Conservation (phyloP, 257 asterid genomes). For the Capsicum rhomboideum region DNA sequence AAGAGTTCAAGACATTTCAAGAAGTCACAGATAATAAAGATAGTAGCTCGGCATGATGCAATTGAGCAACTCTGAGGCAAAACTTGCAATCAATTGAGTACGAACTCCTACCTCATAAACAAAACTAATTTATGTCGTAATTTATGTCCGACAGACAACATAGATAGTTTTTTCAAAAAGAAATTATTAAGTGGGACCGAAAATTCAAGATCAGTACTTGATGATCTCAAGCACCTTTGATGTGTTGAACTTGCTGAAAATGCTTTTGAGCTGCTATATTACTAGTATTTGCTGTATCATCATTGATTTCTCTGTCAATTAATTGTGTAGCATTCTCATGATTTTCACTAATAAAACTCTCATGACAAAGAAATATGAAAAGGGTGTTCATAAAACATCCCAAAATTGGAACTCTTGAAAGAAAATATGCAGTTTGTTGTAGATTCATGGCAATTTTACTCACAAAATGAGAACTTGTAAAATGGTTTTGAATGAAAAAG, state of each 20-base stretch:
- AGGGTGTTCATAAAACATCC: neutral
- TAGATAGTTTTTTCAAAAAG: too few species aligned
- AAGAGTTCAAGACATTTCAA: neutral
- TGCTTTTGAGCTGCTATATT: conserved; percentile 30
- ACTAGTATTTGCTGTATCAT: neutral
- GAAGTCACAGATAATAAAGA: neutral
- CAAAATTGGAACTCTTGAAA: neutral
- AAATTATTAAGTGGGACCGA: too few species aligned
- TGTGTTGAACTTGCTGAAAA: conserved; percentile 22
- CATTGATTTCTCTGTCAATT: neutral
- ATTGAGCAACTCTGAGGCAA: neutral
- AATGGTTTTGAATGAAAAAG: neutral
- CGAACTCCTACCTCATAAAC: too few species aligned
- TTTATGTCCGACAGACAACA: neutral
- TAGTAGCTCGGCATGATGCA: neutral
- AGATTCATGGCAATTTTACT: neutral
- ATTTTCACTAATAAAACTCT: neutral
- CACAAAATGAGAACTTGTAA: neutral
- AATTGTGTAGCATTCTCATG: neutral
- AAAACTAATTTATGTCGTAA: neutral
- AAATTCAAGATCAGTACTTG: neutral
- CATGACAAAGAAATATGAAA: neutral
- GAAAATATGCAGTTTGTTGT: neutral
- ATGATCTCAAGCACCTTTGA: conserved; percentile 6
- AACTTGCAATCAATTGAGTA: neutral